phyloP scores from a whole-genome alignment of 2,329 filamentous ascomycete genomes.

The Ascochyta clinopodiicola region DNA sequence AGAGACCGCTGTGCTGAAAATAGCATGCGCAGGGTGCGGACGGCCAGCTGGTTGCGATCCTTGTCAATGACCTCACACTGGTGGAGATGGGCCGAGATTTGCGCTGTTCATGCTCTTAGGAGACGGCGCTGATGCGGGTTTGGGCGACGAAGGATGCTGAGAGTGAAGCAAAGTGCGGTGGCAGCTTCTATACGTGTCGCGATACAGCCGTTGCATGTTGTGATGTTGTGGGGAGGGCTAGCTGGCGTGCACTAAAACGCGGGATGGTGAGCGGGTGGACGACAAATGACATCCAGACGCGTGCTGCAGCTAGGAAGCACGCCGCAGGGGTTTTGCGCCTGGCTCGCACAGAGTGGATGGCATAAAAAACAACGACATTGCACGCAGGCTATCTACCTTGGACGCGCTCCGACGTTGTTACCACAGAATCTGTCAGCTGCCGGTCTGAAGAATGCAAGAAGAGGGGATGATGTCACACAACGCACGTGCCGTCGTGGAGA shows the following conservation, averaged over 20 bases:
- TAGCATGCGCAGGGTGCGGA: constrained; percentile 24
- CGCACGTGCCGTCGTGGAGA: constrained; percentile 1
- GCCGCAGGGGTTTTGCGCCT: neutral
- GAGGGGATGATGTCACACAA: constrained; percentile 11
- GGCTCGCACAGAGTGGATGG: neutral
- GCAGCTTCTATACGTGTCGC: constrained; percentile 18
- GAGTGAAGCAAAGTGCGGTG: constrained; percentile 2
- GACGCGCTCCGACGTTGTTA: neutral
- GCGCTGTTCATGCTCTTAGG: constrained; percentile 15
- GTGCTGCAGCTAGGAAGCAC: constrained; percentile 15
- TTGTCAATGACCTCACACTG: constrained; percentile 45
- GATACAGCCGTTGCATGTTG: constrained; percentile 9
- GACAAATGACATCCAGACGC: constrained; percentile 11
- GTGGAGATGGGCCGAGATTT: constrained; percentile 14
- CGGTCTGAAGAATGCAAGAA: neutral
- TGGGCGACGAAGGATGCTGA: neutral
- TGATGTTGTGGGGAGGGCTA: constrained; percentile 9
- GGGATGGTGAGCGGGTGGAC: constrained; percentile 5
- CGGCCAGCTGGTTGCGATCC: constrained; percentile 35
- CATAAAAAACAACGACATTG: neutral
- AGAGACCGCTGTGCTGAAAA: constrained; percentile 14
- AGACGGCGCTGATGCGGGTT: constrained; percentile 2
- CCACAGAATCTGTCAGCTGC: constrained; percentile 1
- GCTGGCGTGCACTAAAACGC: constrained; percentile 8
- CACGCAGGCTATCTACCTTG: neutral